A percentile compares a stretch with the other conserved stretches of the same genome.
Evolutionary conservation across 345 rosid genomes (phyloP).

Genomic region (Citrus sinensis): DNA sequence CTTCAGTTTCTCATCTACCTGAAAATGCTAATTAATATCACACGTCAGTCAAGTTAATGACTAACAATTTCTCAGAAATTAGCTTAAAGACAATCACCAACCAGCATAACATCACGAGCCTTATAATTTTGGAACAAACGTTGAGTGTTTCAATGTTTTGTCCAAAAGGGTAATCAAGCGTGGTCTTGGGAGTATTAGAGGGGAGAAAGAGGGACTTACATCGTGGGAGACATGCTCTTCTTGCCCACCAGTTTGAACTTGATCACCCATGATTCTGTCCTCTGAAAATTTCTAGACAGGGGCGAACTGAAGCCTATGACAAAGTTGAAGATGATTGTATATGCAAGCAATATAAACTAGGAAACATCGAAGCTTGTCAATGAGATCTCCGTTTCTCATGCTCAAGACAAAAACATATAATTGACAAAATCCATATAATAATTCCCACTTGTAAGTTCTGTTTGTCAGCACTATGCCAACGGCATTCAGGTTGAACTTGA

Average conservation of each 20-base stretch:
- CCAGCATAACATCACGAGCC: background rate
- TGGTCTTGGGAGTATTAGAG: background rate
- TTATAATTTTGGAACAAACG: background rate
- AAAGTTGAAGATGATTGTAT: background rate
- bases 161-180: background rate
- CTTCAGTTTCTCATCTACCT: conserved; percentile 23
- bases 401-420: background rate
- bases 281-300: background rate
- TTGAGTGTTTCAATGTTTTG: background rate
- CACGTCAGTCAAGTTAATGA: background rate
- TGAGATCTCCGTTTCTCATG: background rate
- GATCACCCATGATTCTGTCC: conserved; percentile 23
- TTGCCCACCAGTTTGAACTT: conserved; percentile 13
- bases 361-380: conserved; percentile 1
- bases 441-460: background rate
- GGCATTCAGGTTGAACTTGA: background rate
- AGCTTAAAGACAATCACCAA: background rate
- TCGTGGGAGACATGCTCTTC: background rate
- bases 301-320: conserved; percentile 7
- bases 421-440: background rate
- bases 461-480: background rate
- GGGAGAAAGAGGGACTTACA: conserved; percentile 24
- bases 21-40: background rate
- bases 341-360: background rate
- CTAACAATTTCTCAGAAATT: background rate